A percentile compares a stretch with the other conserved stretches of the same genome.
phyloP scores from a whole-genome alignment of 2,329 filamentous ascomycete species.

The Teratosphaeria gauchensis region DNA sequence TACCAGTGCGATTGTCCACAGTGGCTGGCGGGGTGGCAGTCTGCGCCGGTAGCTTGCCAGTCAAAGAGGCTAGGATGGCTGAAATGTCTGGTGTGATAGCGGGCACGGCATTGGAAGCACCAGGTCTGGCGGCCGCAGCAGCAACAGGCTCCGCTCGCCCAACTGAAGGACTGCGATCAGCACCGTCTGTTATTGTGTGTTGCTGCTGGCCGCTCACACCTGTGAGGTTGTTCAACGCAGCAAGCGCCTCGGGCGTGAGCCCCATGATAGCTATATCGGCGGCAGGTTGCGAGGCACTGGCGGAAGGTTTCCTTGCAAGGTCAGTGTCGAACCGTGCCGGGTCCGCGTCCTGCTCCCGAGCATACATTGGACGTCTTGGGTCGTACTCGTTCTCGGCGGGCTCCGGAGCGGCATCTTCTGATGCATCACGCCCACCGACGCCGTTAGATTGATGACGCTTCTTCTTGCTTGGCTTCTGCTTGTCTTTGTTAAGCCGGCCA shows the following conservation, averaged over 20 bases:
- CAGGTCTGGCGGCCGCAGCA: background rate
- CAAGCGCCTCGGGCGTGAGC: slow-evolving; percentile 16
- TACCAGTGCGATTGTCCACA: slow-evolving; percentile 7
- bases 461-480: slow-evolving; percentile 15
- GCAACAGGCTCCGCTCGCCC: slow-evolving; percentile 7
- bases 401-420: slow-evolving; percentile 25
- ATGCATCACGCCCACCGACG: slow-evolving; percentile 13
- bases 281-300: background rate
- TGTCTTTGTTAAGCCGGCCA: slow-evolving; percentile 20
- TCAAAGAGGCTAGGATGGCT: slow-evolving; percentile 20
- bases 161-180: slow-evolving; percentile 11
- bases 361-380: slow-evolving; percentile 30
- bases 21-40: slow-evolving; percentile 9
- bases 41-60: slow-evolving; percentile 5
- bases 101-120: background rate
- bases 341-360: slow-evolving; percentile 11
- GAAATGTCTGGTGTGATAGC: slow-evolving; percentile 17
- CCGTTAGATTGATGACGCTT: slow-evolving; percentile 21
- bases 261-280: background rate
- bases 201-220: background rate
- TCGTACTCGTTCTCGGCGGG: slow-evolving; percentile 41
- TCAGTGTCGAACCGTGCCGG: slow-evolving; percentile 23
- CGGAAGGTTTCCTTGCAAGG: slow-evolving; percentile 12
- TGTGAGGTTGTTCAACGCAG: slow-evolving; percentile 13
- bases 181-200: too few relatives aligned